phyloP scores from a whole-genome alignment of 2,329 filamentous ascomycete species.

The Colletotrichum phormii region DNA sequence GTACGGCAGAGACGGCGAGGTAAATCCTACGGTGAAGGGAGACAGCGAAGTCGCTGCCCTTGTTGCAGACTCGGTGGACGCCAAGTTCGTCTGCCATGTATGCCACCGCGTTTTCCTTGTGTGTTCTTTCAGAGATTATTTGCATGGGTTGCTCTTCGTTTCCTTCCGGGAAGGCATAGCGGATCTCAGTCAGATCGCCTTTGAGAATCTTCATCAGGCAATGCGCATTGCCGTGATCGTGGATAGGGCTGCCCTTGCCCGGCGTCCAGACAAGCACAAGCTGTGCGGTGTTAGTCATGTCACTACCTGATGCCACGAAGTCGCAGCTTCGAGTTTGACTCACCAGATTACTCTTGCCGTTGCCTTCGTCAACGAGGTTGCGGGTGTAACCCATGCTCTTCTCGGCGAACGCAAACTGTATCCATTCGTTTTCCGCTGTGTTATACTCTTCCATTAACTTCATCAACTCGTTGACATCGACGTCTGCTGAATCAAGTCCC shows the following conservation, averaged over 20 bases:
- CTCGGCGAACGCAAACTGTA: constrained; percentile 80
- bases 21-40: constrained; percentile 72
- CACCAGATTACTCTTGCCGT: constrained; percentile 81
- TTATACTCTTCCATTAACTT: constrained; percentile 80
- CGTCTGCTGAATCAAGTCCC: constrained; percentile 83
- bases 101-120: constrained; percentile 79
- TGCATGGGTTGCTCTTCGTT: constrained; percentile 41
- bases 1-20: background rate
- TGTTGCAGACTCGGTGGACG: constrained; percentile 85
- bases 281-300: constrained; percentile 55
- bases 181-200: constrained; percentile 83
- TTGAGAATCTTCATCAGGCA: constrained; percentile 92
- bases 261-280: constrained; percentile 92
- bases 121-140: constrained; percentile 75
- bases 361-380: constrained; percentile 91
- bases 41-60: constrained; percentile 80
- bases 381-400: constrained; percentile 79
- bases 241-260: constrained; percentile 84
- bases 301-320: constrained; percentile 43
- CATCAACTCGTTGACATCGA: constrained; percentile 79
- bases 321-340: constrained; percentile 43
- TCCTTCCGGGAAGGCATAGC: constrained; percentile 77
- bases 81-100: constrained; percentile 95
- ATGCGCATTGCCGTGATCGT: constrained; percentile 90
- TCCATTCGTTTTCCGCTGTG: constrained; percentile 78